phyloP scores from a whole-genome alignment of 2,329 filamentous ascomycete genomes.

The Hymenoscyphus infarciens region DNA sequence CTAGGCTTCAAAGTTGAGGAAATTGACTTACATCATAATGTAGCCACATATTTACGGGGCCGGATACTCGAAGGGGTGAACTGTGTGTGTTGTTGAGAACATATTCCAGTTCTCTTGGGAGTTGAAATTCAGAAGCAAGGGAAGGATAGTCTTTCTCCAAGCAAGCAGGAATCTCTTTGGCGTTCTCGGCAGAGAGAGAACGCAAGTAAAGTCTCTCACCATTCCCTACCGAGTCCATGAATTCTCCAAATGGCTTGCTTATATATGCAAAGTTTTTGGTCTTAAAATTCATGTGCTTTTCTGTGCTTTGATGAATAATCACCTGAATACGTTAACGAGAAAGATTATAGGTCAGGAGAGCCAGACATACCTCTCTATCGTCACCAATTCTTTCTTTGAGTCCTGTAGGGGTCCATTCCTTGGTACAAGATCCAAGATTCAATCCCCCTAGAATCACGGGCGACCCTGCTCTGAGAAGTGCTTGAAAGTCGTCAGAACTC shows the following conservation, averaged over 20 bases:
- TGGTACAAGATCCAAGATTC: slow-evolving; percentile 63
- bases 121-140: slow-evolving; percentile 64
- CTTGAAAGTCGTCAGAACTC: slow-evolving; percentile 54
- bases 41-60: slow-evolving; percentile 75
- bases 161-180: slow-evolving; percentile 66
- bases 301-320: slow-evolving; percentile 67
- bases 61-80: slow-evolving; percentile 75
- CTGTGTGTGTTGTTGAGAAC: slow-evolving; percentile 67
- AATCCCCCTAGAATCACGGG: slow-evolving; percentile 65
- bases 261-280: slow-evolving; percentile 79
- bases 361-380: slow-evolving; percentile 52
- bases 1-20: neutral
- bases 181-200: slow-evolving; percentile 65
- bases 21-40: slow-evolving; percentile 13
- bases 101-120: slow-evolving; percentile 59
- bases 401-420: slow-evolving; percentile 66
- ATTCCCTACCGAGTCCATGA: slow-evolving; percentile 56
- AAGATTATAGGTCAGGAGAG: slow-evolving; percentile 7
- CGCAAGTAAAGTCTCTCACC: slow-evolving; percentile 73
- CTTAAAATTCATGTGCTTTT: slow-evolving; percentile 72
- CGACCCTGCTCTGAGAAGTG: slow-evolving; percentile 52
- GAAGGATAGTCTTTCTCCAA: slow-evolving; percentile 68
- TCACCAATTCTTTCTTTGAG: slow-evolving; percentile 56
- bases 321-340: slow-evolving; percentile 45
- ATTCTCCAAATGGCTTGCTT: slow-evolving; percentile 62